A percentile compares a stretch with the other conserved stretches of the same genome.
phyloP scores from a whole-genome alignment of 257 asterid species.

The Scutellaria barbata region DNA sequence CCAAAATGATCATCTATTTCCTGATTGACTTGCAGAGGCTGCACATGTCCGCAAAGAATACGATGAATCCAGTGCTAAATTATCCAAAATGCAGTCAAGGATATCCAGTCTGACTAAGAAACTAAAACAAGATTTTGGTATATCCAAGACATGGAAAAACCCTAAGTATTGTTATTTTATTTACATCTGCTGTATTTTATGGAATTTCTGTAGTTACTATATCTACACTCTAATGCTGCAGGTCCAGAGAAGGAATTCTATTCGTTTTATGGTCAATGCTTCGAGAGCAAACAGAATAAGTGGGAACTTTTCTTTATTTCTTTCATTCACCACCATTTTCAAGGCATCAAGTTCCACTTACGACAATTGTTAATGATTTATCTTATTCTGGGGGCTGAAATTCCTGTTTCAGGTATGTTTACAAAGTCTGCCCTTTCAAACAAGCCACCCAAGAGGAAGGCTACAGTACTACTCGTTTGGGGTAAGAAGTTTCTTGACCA shows the following conservation, averaged over 20 bases:
- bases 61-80: slow-evolving; percentile 76
- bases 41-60: slow-evolving; percentile 84
- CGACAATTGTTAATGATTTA: slow-evolving; percentile 25
- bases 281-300: slow-evolving; percentile 94
- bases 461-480: slow-evolving; percentile 89
- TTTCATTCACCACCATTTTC: slow-evolving; percentile 29
- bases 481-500: slow-evolving; percentile 56
- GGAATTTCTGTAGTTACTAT: slow-evolving; percentile 21
- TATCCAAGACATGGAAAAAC: slow-evolving; percentile 30
- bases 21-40: slow-evolving; percentile 65
- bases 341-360: slow-evolving; percentile 4
- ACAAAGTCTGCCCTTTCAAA: slow-evolving; percentile 90
- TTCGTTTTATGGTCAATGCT: slow-evolving; percentile 92
- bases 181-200: slow-evolving; percentile 1
- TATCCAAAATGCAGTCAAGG: slow-evolving; percentile 87
- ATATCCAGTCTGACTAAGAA: slow-evolving; percentile 83
- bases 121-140: slow-evolving; percentile 93
- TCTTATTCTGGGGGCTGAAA: slow-evolving; percentile 29
- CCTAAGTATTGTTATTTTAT: slow-evolving; percentile 15
- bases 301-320: slow-evolving; percentile 39
- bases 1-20: slow-evolving; percentile 35
- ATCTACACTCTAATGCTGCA: slow-evolving; percentile 52
- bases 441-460: slow-evolving; percentile 96
- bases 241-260: slow-evolving; percentile 93
- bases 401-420: slow-evolving; percentile 70